Evolutionary conservation across 352 stramenopile genomes (phyloP), one percentile per base, ranked within the genome.

Genomic region (Phytophthora quininea): DNA sequence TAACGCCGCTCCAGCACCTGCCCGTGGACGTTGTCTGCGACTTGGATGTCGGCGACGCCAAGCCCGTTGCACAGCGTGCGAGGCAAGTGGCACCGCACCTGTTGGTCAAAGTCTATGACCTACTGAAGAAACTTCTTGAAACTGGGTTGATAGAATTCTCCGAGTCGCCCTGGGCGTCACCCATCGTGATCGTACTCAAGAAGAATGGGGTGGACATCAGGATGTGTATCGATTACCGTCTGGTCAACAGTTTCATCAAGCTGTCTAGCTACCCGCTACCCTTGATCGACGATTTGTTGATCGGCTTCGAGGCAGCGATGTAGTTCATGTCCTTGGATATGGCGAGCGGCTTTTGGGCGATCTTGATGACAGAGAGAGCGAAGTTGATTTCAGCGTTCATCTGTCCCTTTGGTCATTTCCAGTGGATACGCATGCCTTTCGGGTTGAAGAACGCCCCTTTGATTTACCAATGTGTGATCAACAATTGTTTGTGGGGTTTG

Each of bases 321-420:
- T 49, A 2, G 43, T 49, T 49, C n/a, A 49, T 49, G 43, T 27
- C 9, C 19, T 24, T 24, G 19, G 19, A 24, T 24, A 24, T 24
- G 19, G 19, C 19, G 19, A 24, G 19, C 19, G 43, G 43, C 11
- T 49, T 49, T 24, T 49, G 43, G 43, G 43, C 43, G 10, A 15
- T 49, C 10, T 15, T 6, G 9, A 49, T 49, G 43, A 27, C 63
- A 2, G 0, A 29, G 1, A 10, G 57, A 27, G 62, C 62, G 0
- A 61, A 62, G 12, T 0, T 24, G 1, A 63, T 76, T 12, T 59
- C 40, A 3, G 60, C 54, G 0, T 69, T 69, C 43, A 62, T 74
- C 29, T 74, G 60, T 14, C 66, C 66, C 1, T 33, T 69, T 4
- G 60, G 66, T 14, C 60, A 69, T n/a, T 74, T 74, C n/a, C 32